Conservation (phyloP, 1,284 basidiomycete genomes). For the Pseudozyma sp. region DNA sequence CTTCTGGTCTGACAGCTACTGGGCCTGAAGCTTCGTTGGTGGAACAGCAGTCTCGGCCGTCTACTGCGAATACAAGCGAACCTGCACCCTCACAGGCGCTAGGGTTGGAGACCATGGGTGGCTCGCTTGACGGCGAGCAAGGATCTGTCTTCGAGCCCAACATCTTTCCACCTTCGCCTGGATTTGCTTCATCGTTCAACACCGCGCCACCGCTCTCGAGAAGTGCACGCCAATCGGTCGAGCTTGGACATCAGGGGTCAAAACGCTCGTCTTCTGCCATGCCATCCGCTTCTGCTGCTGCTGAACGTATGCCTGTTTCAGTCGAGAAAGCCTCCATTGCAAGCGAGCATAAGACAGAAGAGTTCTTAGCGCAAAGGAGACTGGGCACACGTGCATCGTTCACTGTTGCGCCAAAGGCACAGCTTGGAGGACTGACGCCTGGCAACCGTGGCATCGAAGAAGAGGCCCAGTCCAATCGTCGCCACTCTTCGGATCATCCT, state of each 20-base stretch:
- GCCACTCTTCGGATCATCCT: slow-evolving; percentile 17
- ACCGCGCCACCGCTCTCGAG: slow-evolving; percentile 14
- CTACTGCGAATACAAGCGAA: background rate
- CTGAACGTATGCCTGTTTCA: background rate
- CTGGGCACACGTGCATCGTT: slow-evolving; percentile 16
- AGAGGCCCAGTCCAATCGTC: slow-evolving; percentile 5
- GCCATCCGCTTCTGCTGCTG: background rate
- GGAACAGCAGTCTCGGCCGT: background rate
- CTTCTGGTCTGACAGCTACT: slow-evolving; percentile 4
- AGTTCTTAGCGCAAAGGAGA: background rate
- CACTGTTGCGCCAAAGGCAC: background rate
- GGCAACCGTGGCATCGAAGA: background rate
- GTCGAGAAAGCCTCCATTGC: background rate
- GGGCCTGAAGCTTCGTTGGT: too few relatives aligned
- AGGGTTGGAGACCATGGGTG: slow-evolving; percentile 5
- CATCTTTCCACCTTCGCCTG: slow-evolving; percentile 16
- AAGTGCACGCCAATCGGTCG: slow-evolving; percentile 26
- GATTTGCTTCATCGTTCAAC: background rate
- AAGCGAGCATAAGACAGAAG: background rate
- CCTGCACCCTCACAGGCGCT: background rate
- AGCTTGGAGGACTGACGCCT: background rate
- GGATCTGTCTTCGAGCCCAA: slow-evolving; percentile 25
- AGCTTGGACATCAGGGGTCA: slow-evolving; percentile 5
- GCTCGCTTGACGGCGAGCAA: slow-evolving; percentile 35
- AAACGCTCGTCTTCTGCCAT: background rate